Base-by-base conservation (phyloP, 2,329 filamentous ascomycete genomes). In the Fusarium poae region DNA sequence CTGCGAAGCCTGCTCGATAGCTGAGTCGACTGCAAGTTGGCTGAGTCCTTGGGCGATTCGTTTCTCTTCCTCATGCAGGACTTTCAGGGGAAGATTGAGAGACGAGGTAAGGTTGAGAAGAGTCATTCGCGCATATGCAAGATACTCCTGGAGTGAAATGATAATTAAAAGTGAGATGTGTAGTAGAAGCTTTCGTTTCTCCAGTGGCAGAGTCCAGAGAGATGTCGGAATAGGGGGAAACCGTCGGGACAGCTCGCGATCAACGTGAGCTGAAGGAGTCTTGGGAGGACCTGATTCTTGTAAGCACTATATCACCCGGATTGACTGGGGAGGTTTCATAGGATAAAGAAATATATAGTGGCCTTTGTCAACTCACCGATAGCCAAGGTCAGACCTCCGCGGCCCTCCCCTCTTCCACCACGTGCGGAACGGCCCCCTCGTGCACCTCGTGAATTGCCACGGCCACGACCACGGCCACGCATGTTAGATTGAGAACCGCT, bases 121-220 rank as follows among this genome's bases (percentile, higher is more conserved):
- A 21, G 96, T 81, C 4, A 92, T 83, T 15, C 92, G 87, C 5
- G 92, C 92, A 73, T 92, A 89, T 6, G 91, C 88, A 42, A 85
- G 88, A 78, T 96, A 97, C 67, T 92, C 88, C 74, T 96, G 90
- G 16, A 97, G 81, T 4, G 92, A 94, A 4, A 97, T 80, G 8
- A 94, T 74, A 27, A 96, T 82, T 4, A 97, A 82, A 1, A 97
- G 81, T 40, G 93, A 81, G 1, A 89, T 87, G 72, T 96, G 91
- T 10, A 97, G 80, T 9, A 97, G 83, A 10, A 94, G 81, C 27
- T 86, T 85, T 44, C 90, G 84, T 73, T 89, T 91, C 52, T 88
- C 86, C 48, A 87, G 79, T 0, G 86, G 80, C 3, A 92, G 79
- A 12, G 84, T 82, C 70, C 84, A 86, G 13, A 96, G 82, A 4